phyloP scores from a whole-genome alignment of 768 basidiomycete species.

The Termitomyces sp. region DNA sequence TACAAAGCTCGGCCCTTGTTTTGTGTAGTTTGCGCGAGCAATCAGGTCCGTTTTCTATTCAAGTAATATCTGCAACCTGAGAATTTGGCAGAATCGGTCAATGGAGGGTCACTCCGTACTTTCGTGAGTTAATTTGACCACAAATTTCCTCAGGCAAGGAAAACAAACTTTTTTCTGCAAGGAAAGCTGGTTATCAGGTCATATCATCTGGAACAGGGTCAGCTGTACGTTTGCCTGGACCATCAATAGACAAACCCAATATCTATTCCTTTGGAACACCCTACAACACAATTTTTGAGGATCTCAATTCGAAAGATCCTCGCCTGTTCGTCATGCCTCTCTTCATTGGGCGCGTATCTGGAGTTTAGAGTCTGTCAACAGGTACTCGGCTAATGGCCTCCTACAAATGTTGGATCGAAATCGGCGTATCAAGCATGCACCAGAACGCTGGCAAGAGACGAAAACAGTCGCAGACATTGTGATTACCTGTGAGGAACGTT shows the following conservation, averaged over 20 bases:
- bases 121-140: slow-evolving; percentile 49
- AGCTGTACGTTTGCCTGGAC: slow-evolving; percentile 92
- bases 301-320: slow-evolving; percentile 77
- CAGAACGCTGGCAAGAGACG: slow-evolving; percentile 96
- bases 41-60: slow-evolving; percentile 60
- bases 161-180: slow-evolving; percentile 26
- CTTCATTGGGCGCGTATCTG: not conserved
- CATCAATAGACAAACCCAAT: slow-evolving; percentile 96
- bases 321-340: slow-evolving; percentile 55
- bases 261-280: slow-evolving; percentile 97
- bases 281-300: slow-evolving; percentile 92
- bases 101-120: slow-evolving; percentile 97
- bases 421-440: slow-evolving; percentile 83
- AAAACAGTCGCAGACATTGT: slow-evolving; percentile 90
- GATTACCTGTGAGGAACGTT: slow-evolving; percentile 98
- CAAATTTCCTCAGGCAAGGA: not conserved
- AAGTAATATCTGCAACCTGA: slow-evolving; percentile 12
- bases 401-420: slow-evolving; percentile 97
- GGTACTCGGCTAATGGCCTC: slow-evolving; percentile 91
- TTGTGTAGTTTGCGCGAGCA: slow-evolving; percentile 99
- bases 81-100: slow-evolving; percentile 71
- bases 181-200: slow-evolving; percentile 88
- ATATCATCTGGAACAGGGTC: slow-evolving; percentile 96
- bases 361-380: slow-evolving; percentile 23
- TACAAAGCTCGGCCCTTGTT: slow-evolving; percentile 79